Evolutionary conservation across 2,329 filamentous ascomycete species (phyloP), one percentile per base, ranked within the genome.

Genomic region (Fusarium graminum): DNA sequence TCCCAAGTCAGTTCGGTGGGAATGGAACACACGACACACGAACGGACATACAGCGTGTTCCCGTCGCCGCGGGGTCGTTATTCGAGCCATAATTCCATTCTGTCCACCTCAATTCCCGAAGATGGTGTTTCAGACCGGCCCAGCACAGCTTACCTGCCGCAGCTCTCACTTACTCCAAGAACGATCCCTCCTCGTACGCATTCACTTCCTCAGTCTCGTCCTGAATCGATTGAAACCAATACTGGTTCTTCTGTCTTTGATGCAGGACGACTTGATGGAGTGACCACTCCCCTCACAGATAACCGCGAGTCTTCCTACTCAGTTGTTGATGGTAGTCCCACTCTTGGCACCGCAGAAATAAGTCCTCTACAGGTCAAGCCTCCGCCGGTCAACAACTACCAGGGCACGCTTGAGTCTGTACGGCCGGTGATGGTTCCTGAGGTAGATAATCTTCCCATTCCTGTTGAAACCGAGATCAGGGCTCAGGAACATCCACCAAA

Each of bases 41-140:
- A 73, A 40, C 67, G 67, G n/a, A 55, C 59, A 32, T 72, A 74
- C 19, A 72, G 56, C 38, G 50, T 69, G 22, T 74, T 73, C 38
- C 72, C 70, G 13, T 57, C 61, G 22, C 67, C 65, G 4, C 66
- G 71, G 19, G 47, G 59, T 28, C 66, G 69, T 44, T 70, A 72
- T 43, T 68, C 72, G 29, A 70, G 43, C 16, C 36, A 65, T 17
- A 70, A 59, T 11, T 70, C 69, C 12, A 70, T 71, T 29, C 43
- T 73, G 51, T 73, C 72, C 13, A 59, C 70, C 9, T 68, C 72
- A 12, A 74, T 74, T 39, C 72, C 72, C 3, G 72, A 74, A 59
- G 68, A 74, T 51, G 65, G 60, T 5, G 71, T 71, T 17, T 61
- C 69, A 16, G 65, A 70, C 36, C 58, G 63, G 49, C 55, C 54